These are phyloP conservation scores for Alternaria ethzedia DNA, from an alignment of 2,329 filamentous ascomycete species.

Conservation along the genomic window DNA sequence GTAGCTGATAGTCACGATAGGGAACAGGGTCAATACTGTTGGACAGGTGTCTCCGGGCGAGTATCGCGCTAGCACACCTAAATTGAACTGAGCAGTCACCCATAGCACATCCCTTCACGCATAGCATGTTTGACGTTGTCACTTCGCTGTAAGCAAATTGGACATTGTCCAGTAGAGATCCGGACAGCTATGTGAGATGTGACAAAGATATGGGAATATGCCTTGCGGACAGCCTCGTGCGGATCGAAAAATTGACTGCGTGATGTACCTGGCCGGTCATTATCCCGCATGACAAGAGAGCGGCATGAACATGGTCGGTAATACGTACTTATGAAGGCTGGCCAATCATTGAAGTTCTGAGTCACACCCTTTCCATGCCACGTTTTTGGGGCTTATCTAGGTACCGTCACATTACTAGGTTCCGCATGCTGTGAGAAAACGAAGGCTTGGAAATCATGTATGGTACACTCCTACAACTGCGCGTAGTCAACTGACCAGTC, in stretches of 20 bases:
- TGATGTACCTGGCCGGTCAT: neutral
- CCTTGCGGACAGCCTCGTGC: constrained; percentile 13
- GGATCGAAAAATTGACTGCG: constrained; percentile 1
- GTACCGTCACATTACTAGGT: neutral
- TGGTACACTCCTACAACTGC: neutral
- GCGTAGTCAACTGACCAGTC: neutral
- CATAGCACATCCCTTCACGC: neutral
- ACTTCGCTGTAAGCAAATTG: neutral
- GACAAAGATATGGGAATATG: constrained; percentile 3
- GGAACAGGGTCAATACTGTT: neutral
- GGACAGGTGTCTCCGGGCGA: neutral
- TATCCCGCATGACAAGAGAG: neutral
- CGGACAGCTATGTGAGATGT: neutral
- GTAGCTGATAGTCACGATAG: neutral
- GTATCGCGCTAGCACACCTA: neutral
- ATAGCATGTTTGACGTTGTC: neutral
- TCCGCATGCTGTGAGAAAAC: neutral
- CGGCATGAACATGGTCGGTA: neutral
- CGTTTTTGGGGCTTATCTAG: neutral
- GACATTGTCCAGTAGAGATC: neutral
- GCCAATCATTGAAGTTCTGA: neutral
- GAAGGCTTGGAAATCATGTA: neutral
- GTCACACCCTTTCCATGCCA: neutral
- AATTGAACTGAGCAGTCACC: neutral
- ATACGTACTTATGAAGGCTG: neutral